A percentile compares a stretch with the other conserved stretches of the same genome.
These are phyloP conservation scores for Halophytophthora batemanensis DNA, from an alignment of 352 stramenopile species.

Conservation along the genomic window DNA sequence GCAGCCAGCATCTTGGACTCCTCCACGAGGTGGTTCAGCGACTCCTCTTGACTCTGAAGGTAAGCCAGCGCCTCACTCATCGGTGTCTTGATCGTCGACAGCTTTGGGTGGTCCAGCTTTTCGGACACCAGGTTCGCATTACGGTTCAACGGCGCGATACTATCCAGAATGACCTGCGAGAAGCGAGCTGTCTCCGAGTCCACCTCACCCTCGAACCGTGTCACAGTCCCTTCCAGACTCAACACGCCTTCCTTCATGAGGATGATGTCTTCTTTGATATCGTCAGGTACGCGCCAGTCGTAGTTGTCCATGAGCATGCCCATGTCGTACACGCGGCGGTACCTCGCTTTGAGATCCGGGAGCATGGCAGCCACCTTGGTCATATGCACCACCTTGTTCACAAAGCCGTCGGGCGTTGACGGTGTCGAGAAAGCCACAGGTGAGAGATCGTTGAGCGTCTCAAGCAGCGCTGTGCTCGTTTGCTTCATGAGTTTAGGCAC, in stretches of 20 bases:
- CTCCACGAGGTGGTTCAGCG: slow-evolving; percentile 68
- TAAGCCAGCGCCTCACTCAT: slow-evolving; percentile 77
- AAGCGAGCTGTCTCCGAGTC: slow-evolving; percentile 92
- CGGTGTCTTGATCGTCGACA: slow-evolving; percentile 70
- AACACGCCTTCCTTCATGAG: slow-evolving; percentile 93
- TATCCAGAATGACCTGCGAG: slow-evolving; percentile 87
- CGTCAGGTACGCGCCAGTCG: slow-evolving; percentile 88
- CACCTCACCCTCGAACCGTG: slow-evolving; percentile 87
- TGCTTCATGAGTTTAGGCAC: slow-evolving; percentile 91
- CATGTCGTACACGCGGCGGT: slow-evolving; percentile 85
- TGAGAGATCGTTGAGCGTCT: slow-evolving; percentile 82
- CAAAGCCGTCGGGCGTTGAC: slow-evolving; percentile 72
- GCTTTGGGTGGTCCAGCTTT: slow-evolving; percentile 78
- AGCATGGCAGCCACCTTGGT: slow-evolving; percentile 57
- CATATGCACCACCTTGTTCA: slow-evolving; percentile 90
- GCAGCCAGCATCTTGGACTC: slow-evolving; percentile 84
- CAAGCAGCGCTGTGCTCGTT: slow-evolving; percentile 69
- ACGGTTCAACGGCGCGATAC: slow-evolving; percentile 72
- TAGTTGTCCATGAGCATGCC: slow-evolving; percentile 91
- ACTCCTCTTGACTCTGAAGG: slow-evolving; percentile 64
- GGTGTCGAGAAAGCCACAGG: slow-evolving; percentile 76
- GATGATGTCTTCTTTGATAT: slow-evolving; percentile 92
- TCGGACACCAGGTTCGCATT: slow-evolving; percentile 73
- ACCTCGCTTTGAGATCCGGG: slow-evolving; percentile 61
- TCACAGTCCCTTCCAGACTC: slow-evolving; percentile 86